phyloP scores from a whole-genome alignment of 176 grass and related monocot species.

The Echinochloa phyllopogon region DNA sequence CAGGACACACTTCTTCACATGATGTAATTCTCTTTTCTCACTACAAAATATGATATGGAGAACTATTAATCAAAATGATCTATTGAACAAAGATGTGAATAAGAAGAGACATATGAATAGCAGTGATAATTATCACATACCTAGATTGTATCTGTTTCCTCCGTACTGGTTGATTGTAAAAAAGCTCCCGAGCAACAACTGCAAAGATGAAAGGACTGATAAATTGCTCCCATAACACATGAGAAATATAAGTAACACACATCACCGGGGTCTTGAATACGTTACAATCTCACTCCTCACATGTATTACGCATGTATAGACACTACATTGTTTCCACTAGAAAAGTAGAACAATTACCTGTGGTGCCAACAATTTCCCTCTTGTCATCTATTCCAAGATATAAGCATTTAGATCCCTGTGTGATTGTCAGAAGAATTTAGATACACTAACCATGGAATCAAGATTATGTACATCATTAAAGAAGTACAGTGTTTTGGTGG shows the following conservation, averaged over 20 bases:
- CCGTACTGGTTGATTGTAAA: constrained; percentile 95
- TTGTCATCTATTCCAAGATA: constrained; percentile 95
- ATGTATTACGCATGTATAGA: constrained; percentile 11
- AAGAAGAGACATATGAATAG: constrained; percentile 27
- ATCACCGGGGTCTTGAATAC: constrained; percentile 11
- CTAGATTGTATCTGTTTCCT: constrained; percentile 91
- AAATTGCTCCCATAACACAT: not conserved
- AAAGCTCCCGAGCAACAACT: constrained; percentile 91
- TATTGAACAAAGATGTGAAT: constrained; percentile 35
- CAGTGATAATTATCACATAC: constrained; percentile 37
- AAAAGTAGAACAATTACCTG: constrained; percentile 56
- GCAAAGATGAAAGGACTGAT: constrained; percentile 39
- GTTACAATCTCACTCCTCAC: constrained; percentile 14
- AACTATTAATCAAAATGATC: constrained; percentile 42
- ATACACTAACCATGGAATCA: constrained; percentile 36
- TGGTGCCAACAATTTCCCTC: constrained; percentile 89
- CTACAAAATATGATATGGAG: constrained; percentile 55
- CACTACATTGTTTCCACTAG: constrained; percentile 32
- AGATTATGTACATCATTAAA: constrained; percentile 37
- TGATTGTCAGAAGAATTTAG: constrained; percentile 45
- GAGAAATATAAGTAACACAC: constrained; percentile 2
- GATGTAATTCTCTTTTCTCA: constrained; percentile 72
- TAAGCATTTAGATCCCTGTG: constrained; percentile 85
- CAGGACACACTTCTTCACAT: constrained; percentile 81
- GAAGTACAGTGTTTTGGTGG: constrained; percentile 11